Evolutionary conservation across 805 yeast genomes (phyloP).

Genomic region (Candida peoriensis): DNA sequence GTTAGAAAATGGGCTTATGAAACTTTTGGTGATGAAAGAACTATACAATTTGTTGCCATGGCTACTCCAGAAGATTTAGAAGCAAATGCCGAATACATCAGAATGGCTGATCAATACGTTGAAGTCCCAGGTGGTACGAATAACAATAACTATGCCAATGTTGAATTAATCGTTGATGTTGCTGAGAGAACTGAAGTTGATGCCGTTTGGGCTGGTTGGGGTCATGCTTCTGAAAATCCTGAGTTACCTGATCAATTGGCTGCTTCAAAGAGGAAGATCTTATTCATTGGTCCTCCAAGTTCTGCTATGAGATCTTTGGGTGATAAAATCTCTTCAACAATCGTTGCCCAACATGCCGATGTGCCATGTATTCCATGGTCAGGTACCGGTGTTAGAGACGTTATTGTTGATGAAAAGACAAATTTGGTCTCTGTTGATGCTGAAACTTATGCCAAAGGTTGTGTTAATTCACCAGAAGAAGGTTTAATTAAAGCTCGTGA

Average conservation of each 20-base stretch:
- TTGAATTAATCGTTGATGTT: conserved; percentile 91
- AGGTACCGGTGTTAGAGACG: conserved; percentile 93
- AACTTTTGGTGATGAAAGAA: conserved; percentile 94
- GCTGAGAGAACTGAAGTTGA: conserved; percentile 96
- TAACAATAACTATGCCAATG: conserved; percentile 97
- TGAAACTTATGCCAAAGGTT: conserved; percentile 79
- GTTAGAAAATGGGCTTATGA: conserved; percentile 99
- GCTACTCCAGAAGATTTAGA: conserved; percentile 99
- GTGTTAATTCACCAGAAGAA: conserved; percentile 80
- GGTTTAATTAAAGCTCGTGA: conserved; percentile 79
- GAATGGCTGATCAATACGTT: conserved; percentile 98
- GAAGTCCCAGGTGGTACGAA: conserved; percentile 99
- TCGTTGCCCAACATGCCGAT: conserved; percentile 97
- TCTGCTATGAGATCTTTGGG: conserved; percentile 99
- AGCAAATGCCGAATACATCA: conserved; percentile 95
- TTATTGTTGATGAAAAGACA: conserved; percentile 58
- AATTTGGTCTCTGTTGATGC: conserved; percentile 88
- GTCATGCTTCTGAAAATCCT: conserved; percentile 99
- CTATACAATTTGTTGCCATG: conserved; percentile 94
- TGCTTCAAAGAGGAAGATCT: conserved; percentile 81
- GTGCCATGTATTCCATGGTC: conserved; percentile 99
- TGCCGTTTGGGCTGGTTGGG: conserved; percentile 99
- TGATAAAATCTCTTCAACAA: conserved; percentile 95
- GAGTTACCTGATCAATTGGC: conserved; percentile 89
- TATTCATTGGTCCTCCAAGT: conserved; percentile 98